These are phyloP conservation scores for Gastrodia elata DNA, from an alignment of 106 monocot species.

Conservation along the genomic window DNA sequence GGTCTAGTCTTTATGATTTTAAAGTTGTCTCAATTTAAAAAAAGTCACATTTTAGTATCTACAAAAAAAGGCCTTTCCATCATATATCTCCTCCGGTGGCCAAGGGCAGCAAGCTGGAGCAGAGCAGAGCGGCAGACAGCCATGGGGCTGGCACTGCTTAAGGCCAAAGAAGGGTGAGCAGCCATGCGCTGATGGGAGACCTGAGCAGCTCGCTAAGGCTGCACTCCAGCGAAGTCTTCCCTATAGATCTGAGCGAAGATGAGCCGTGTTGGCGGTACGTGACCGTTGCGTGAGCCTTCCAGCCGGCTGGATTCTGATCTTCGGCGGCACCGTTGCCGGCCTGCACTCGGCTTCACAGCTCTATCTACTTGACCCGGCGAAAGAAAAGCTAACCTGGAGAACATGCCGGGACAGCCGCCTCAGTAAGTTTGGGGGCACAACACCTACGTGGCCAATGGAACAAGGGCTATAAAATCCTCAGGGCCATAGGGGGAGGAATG, in stretches of 20 bases:
- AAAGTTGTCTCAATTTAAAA: too few species aligned
- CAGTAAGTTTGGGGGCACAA: slow-evolving; percentile 96
- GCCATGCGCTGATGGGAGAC: slow-evolving; percentile 88
- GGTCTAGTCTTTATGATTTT: too few species aligned
- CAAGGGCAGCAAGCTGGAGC: too few species aligned
- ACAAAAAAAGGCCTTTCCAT: too few species aligned
- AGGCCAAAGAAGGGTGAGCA: too few species aligned
- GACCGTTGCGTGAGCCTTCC: slow-evolving; percentile 91
- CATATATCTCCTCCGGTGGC: too few species aligned
- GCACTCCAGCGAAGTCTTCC: slow-evolving; percentile 85
- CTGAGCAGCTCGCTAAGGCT: slow-evolving; percentile 77
- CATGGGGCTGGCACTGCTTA: too few species aligned
- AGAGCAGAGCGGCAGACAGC: too few species aligned
- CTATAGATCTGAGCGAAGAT: slow-evolving; percentile 75
- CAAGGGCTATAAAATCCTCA: slow-evolving; percentile 70
- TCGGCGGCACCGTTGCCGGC: slow-evolving; percentile 93
- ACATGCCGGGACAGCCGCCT: slow-evolving; percentile 80
- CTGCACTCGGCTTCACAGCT: slow-evolving; percentile 95
- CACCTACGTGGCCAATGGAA: slow-evolving; percentile 83
- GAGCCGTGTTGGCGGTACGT: slow-evolving; percentile 79
- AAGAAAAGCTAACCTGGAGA: slow-evolving; percentile 93
- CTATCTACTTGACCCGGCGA: slow-evolving; percentile 82
- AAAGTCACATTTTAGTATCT: too few species aligned
- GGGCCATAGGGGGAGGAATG: slow-evolving; percentile 94
- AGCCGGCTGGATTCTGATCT: slow-evolving; percentile 72